A percentile compares a stretch with the other conserved stretches of the same genome.
Evolutionary conservation across 1,284 basidiomycete genomes (phyloP).

Genomic region (Sanghuangporus weigelae): DNA sequence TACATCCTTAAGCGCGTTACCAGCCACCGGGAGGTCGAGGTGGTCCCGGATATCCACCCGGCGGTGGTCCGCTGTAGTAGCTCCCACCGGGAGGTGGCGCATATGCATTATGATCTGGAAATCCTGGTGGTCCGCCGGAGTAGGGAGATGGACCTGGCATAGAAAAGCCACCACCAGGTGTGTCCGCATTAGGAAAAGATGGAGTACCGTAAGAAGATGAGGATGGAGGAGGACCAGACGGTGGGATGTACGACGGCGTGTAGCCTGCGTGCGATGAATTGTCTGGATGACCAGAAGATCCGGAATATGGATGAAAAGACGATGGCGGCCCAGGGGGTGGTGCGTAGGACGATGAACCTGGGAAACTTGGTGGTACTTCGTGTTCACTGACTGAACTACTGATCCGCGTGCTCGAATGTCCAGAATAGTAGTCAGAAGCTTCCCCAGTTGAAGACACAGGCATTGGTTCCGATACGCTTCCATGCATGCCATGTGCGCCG

Average conservation of each 20-base stretch:
- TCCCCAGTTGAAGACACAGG: conserved; percentile 10
- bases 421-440: conserved; percentile 15
- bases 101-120: conserved; percentile 4
- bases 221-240: background rate
- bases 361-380: conserved; percentile 7
- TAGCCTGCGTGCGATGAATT: conserved; percentile 23
- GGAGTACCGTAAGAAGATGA: background rate
- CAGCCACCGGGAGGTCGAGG: conserved; percentile 7
- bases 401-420: background rate
- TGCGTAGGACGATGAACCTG: conserved; percentile 13
- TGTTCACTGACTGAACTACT: background rate
- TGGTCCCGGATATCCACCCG: conserved; percentile 6
- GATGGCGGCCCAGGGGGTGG: conserved; percentile 20
- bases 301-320: conserved; percentile 23
- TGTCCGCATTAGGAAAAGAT: background rate
- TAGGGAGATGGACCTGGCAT: conserved; percentile 11
- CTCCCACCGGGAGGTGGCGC: conserved; percentile 9
- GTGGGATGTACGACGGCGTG: conserved; percentile 22
- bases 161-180: conserved; percentile 8
- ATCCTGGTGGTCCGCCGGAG: conserved; percentile 1
- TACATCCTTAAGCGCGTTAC: background rate
- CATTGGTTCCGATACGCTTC: conserved; percentile 5
- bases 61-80: conserved; percentile 9
- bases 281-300: background rate
- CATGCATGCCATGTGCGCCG: background rate